Evolutionary conservation across 768 basidiomycete species (phyloP), one percentile per base, ranked within the genome.

Genomic region (Amylocystis lapponica): DNA sequence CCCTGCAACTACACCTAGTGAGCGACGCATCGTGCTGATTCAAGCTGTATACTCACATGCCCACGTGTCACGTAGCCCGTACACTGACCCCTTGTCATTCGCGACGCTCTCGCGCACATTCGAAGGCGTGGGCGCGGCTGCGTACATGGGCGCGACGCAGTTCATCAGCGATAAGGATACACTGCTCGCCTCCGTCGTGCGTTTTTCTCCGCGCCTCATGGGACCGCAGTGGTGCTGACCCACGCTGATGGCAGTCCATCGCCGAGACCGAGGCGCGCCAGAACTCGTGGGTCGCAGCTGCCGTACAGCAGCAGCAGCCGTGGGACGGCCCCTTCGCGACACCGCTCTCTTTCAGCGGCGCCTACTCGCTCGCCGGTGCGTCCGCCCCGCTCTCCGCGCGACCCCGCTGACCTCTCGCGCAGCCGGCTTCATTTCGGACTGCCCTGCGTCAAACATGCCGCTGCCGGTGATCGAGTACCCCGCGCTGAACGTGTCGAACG

Each of bases 81-180:
- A 67, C 55, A 65, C 66, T 27, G 70, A 71, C 52, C 60, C 68
- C 25, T 46, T 53, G 4, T 61, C 67, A n/a, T 80, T 79, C 62
- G 57, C 67, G 27, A 64, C 63, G 11, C 54, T 72, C 13, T 66
- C 74, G 19, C 65, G 65, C 46, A 57, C 71, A 41, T 58, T 81
- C 30, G 79, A 82, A 63, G 66, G 69, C 23, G 73, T 84, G 32
- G 70, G 68, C 9, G 67, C 71, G 4, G 70, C 75, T 6, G 79
- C 80, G 5, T 84, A 81, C 55, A 67, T 74, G 44, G 84, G 83
- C 13, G 74, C 74, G 1, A 64, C 74, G 2, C 63, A 66, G 14
- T 64, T 61, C 48, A 58, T 79, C 43, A 32, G 52, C 17, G 56
- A 65, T 46, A 53, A 71, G 60, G 63, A 63, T 21, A 75, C 74